A percentile compares a stretch with the other conserved stretches of the same genome.
These are phyloP conservation scores for Gastrodia elata DNA, from an alignment of 106 monocot genomes.

Conservation along the genomic window DNA sequence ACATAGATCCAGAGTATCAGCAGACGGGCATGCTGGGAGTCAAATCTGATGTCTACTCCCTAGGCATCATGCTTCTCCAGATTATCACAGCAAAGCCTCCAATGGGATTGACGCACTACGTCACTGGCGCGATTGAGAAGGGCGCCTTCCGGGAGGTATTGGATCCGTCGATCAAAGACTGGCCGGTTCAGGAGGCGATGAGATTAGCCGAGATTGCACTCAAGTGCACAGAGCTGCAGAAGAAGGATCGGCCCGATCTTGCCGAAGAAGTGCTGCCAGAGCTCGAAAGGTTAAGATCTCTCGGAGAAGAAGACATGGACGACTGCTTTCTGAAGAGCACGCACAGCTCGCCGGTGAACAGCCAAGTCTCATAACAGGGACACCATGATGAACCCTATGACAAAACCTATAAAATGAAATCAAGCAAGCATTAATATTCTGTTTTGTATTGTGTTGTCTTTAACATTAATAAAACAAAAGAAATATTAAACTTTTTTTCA, in stretches of 20 bases:
- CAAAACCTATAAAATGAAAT: too few relatives aligned
- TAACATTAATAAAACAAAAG: too few relatives aligned
- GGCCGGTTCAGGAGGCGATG: constrained; percentile 47
- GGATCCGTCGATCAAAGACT: constrained; percentile 42
- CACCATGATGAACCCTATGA: neutral
- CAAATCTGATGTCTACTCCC: constrained; percentile 65
- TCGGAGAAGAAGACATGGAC: constrained; percentile 32
- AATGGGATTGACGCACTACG: constrained; percentile 45
- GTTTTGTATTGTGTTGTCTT: too few relatives aligned
- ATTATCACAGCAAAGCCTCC: constrained; percentile 48
- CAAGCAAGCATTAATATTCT: too few relatives aligned
- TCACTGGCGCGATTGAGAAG: constrained; percentile 35
- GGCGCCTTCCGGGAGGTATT: constrained; percentile 34
- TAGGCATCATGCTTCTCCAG: constrained; percentile 57
- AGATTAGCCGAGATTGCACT: constrained; percentile 31
- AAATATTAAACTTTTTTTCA: too few relatives aligned
- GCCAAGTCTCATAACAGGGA: constrained; percentile 13
- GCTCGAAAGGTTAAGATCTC: constrained; percentile 32
- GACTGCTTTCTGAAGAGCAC: neutral
- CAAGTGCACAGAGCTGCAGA: constrained; percentile 44
- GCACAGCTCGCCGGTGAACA: constrained; percentile 14
- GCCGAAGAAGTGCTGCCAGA: constrained; percentile 31
- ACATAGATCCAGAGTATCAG: constrained; percentile 77
- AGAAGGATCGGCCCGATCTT: constrained; percentile 62
- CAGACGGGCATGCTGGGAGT: constrained; percentile 58